Evolutionary conservation across 2,329 filamentous ascomycete species (phyloP), one percentile per base, ranked within the genome.

Genomic region (Fusarium pseudograminearum): DNA sequence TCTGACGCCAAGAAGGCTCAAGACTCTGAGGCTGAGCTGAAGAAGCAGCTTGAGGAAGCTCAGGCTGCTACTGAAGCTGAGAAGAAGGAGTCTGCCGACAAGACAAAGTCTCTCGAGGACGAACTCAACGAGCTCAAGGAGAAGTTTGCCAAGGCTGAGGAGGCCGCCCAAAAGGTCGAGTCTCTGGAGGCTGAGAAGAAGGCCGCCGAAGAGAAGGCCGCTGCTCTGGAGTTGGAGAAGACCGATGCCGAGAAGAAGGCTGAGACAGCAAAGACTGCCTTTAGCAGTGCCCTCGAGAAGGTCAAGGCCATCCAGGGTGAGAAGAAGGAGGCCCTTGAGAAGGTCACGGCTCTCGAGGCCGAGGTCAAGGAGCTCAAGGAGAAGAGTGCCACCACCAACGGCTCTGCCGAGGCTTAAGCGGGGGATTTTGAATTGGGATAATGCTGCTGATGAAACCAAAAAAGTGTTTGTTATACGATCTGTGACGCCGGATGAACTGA

Each of bases 401-500:
- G 67, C 57, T 50, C 63, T 24, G 42, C 67, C 26, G 67, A 71
- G 63, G 67, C 67, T 51, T 71, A 50, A 58, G 26, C 22, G 31
- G 38, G 45, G 45, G 33, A 34, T 48, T 57, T 57, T 64, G 60
- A 45, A 46, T 52, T 60, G 62, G 62, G 62, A 53, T 48, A 45
- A 69, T 55, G 61, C 63, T 62, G 64, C 47, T 65, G 62, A 66
- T 45, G 68, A 59, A 60, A 63, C 50, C 46, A 57, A 70, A 70
- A 54, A 68, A 61, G 57, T 67, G 61, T 53, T 59, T 65, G 46
- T 56, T 70, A 70, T 61, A 70, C 55, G 67, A 70, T 71, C 63
- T 71, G 59, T 70, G 67, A 70, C 67, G 67, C 67, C 38, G 67
- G 67, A 70, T 71, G 67, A 71, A 66, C 57, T 66, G 68, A 71